phyloP scores from a whole-genome alignment of 345 rosid genomes.

The Populus pruinosa region DNA sequence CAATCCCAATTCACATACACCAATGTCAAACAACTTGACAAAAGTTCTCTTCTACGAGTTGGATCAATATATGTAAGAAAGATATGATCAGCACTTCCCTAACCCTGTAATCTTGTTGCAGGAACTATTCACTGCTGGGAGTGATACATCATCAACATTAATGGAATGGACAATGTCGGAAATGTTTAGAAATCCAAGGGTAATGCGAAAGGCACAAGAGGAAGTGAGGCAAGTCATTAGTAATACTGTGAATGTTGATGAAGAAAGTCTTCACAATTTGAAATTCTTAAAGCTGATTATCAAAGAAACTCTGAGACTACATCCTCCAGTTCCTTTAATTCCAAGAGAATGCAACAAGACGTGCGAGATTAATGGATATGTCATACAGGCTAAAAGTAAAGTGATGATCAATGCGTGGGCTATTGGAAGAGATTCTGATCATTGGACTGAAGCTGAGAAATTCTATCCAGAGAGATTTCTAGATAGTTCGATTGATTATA shows the following conservation, averaged over 20 bases:
- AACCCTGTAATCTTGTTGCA: not conserved
- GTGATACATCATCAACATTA: not conserved
- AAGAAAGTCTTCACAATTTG: not conserved
- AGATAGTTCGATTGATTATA: not conserved
- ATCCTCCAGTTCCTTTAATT: slow-evolving; percentile 1
- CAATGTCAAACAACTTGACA: too few species aligned
- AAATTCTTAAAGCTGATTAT: slow-evolving; percentile 1
- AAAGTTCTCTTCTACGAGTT: too few species aligned
- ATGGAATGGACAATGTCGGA: slow-evolving; percentile 4
- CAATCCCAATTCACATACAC: too few species aligned
- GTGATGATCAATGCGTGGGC: slow-evolving; percentile 3
- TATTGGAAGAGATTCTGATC: not conserved
- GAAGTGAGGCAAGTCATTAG: not conserved
- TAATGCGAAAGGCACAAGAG: slow-evolving; percentile 3
- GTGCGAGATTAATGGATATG: not conserved
- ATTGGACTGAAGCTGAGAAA: not conserved
- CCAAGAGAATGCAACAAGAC: not conserved
- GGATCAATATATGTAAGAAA: too few species aligned
- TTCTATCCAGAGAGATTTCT: slow-evolving; percentile 5
- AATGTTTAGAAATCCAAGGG: not conserved
- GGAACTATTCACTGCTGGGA: slow-evolving; percentile 1
- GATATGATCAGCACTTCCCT: too few species aligned
- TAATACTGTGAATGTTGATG: not conserved
- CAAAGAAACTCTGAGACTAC: slow-evolving; percentile 7
- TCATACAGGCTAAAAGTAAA: not conserved